phyloP scores from a whole-genome alignment of 2,329 filamentous ascomycete genomes.

The Chaetomiaceae sp. region DNA sequence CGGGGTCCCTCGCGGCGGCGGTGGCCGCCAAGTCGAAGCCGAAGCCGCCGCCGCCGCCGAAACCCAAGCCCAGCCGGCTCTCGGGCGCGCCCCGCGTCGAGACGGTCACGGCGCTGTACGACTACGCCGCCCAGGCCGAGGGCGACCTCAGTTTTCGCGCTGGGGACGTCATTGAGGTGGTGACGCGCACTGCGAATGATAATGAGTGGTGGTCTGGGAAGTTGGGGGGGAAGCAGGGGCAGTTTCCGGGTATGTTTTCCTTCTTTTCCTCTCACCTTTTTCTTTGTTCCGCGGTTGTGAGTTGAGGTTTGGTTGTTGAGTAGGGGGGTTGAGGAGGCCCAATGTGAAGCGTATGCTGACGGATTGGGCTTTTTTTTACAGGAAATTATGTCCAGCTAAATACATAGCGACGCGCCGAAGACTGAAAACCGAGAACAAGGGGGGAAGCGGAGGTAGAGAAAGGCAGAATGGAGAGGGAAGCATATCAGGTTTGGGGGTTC shows the following conservation, averaged over 20 bases:
- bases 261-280: not conserved
- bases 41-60: slow-evolving; percentile 34
- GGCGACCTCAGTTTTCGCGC: slow-evolving; percentile 87
- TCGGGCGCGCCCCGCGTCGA: slow-evolving; percentile 56
- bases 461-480: not conserved
- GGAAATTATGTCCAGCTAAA: slow-evolving; percentile 13
- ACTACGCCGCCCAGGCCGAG: slow-evolving; percentile 92
- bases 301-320: not conserved
- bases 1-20: slow-evolving; percentile 39
- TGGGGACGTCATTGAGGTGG: slow-evolving; percentile 86
- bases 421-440: not conserved
- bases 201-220: slow-evolving; percentile 98
- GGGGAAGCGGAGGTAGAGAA: not conserved
- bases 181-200: slow-evolving; percentile 75
- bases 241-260: slow-evolving; percentile 75
- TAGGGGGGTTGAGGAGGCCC: too few species aligned
- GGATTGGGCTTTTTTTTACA: not conserved
- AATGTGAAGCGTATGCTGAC: not conserved
- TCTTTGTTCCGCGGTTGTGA: too few species aligned
- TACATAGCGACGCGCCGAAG: not conserved
- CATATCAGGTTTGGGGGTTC: too few species aligned
- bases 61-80: slow-evolving; percentile 55
- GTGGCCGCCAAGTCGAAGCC: slow-evolving; percentile 61
- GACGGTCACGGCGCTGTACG: slow-evolving; percentile 85
- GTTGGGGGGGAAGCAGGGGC: slow-evolving; percentile 72